These are phyloP conservation scores for Sporothrix schenckii DNA, from an alignment of 2,329 filamentous ascomycete genomes.

Conservation along the genomic window DNA sequence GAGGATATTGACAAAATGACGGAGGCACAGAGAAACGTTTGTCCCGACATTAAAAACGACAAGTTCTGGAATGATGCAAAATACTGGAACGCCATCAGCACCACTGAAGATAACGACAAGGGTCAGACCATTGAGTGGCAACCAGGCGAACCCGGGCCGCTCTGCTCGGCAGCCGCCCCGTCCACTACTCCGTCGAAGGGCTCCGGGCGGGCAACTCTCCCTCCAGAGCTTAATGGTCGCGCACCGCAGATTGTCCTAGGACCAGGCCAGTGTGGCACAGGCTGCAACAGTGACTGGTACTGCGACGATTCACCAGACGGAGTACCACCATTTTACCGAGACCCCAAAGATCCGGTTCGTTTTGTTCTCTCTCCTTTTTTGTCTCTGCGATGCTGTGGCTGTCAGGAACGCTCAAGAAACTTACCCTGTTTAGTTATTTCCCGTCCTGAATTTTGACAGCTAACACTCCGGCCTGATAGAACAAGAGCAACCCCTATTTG, in stretches of 20 bases:
- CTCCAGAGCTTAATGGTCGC: not conserved
- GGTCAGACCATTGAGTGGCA: not conserved
- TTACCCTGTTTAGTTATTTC: too few species aligned
- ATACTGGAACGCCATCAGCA: too few species aligned
- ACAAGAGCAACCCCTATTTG: not conserved
- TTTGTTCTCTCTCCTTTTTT: too few species aligned
- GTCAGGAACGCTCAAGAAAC: too few species aligned
- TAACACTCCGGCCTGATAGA: not conserved
- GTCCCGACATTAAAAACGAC: too few species aligned
- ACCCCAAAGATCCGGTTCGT: not conserved
- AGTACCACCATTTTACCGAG: not conserved
- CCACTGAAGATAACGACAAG: not conserved
- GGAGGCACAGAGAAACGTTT: too few species aligned
- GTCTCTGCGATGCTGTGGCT: too few species aligned
- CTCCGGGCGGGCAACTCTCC: not conserved
- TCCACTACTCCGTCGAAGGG: not conserved
- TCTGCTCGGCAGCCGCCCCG: not conserved
- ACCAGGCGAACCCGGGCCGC: not conserved
- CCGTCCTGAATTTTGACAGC: too few species aligned
- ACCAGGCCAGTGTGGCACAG: not conserved
- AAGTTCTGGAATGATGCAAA: too few species aligned
- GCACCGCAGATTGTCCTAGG: not conserved
- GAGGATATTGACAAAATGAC: too few species aligned
- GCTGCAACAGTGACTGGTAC: slow-evolving; percentile 1
- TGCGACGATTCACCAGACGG: not conserved